Base-by-base conservation (phyloP, 176 grass and related monocot genomes). In the Carex pumila region DNA sequence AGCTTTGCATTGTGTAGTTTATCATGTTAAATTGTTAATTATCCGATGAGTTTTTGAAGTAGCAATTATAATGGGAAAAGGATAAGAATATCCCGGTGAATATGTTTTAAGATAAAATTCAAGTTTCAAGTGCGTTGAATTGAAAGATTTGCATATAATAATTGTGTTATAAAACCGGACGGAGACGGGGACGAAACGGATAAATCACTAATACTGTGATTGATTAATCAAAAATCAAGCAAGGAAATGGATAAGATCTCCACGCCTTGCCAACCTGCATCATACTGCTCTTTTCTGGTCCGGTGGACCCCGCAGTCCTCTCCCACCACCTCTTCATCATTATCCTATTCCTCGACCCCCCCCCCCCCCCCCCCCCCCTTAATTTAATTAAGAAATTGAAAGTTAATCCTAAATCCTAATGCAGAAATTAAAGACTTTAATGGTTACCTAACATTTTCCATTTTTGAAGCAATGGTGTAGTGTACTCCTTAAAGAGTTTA, bases 211-310 rank as follows among this genome's bases (percentile, higher is more conserved):
- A 57, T 31, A 34, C 10, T 34, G 73, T 6, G n/a, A 45, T 45
- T 71, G 69, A 75, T 54, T 53, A 75, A 77, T 15, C 12, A 78
- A 55, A 21, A 76, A 55, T 77, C 22, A 77, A 56, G 52, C 50
- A 57, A 57, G 12, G 52, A 78, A 57, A 57, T 12, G 73, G 73
- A 78, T 78, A 78, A 78, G 73, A 57, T 78, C 73, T 57, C 50
- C 73, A 78, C 73, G 73, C 73, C 73, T 57, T 57, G 22, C 73
- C 73, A 78, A 78, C 73, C 73, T 56, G 3, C 37, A 8, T 57
- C 41, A 77, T 25, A 77, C 21, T 77, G 71, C 47, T 56, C 73
- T 4, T 76, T 25, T 77, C 73, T 78, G 73, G 29, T 57, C 22
- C 22, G 0, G 50, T 78, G 73, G 73, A 52, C 25, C 52, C 73